phyloP scores from a whole-genome alignment of 495 filamentous ascomycete species.

The Echria macrotheca region DNA sequence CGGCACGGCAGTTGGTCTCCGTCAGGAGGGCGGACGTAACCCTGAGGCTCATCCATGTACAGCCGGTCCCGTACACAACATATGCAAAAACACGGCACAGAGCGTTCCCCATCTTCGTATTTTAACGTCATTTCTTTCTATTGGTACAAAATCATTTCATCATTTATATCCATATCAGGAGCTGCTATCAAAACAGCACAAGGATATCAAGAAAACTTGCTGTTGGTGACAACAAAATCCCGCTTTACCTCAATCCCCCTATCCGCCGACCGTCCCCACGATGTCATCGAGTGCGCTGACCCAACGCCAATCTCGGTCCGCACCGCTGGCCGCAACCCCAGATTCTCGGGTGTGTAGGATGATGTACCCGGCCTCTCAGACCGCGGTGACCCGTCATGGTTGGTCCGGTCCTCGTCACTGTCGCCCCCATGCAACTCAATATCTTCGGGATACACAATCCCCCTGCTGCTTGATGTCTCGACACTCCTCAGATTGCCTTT shows the following conservation, averaged over 20 bases:
- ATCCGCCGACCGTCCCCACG: background rate
- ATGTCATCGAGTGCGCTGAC: background rate
- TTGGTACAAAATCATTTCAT: no score
- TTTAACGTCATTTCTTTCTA: no score
- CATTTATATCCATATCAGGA: no score
- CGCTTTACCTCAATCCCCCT: constrained; percentile 18
- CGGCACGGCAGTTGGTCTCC: no score
- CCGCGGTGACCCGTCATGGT: background rate
- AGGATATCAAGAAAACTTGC: background rate
- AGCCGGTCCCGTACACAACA: no score
- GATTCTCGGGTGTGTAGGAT: background rate
- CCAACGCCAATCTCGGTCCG: constrained; percentile 20
- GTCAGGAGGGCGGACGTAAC: no score
- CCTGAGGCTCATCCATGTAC: no score
- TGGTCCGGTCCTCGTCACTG: constrained; percentile 19
- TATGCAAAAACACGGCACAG: no score
- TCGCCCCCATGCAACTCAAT: constrained; percentile 21
- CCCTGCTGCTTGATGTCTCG: constrained; percentile 15
- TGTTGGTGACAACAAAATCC: constrained; percentile 15
- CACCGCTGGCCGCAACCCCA: constrained; percentile 19
- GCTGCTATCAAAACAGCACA: no score
- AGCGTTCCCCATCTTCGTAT: no score
- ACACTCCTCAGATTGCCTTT: constrained; percentile 11
- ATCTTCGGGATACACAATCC: constrained; percentile 24
- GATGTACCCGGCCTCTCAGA: background rate